Base-by-base conservation (phyloP, 495 filamentous ascomycete species). In the Beverwykella pulmonaria region DNA sequence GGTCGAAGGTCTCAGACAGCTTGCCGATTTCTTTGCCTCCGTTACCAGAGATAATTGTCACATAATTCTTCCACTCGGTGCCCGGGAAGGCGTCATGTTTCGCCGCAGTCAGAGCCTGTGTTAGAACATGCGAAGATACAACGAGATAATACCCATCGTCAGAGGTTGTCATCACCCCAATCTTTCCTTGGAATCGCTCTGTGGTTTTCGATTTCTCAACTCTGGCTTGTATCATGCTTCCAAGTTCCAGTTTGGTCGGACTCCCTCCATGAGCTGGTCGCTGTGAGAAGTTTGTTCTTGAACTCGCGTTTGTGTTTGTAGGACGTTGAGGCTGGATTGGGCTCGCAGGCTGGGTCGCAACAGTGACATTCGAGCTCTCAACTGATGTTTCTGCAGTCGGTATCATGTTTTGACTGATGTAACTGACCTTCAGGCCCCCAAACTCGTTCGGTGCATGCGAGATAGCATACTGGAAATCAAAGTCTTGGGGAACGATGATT, bases 121-220 rank as follows among this genome's bases (percentile, higher is more conserved):
- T 53, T 17, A 56, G 17, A 8, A 56, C 27, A 23, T 56, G 53
- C 34, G 27, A 34, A 39, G 53, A 56, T 1, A 56, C 20, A 4
- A 56, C 53, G 12, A 56, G 29, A 19, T 3, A 56, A 19, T 17
- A 32, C 8, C 29, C 20, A 20, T 56, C 15, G 10, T 56, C 26
- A 3, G 10, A 34, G 25, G 23, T 39, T 27, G 22, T 39, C 53
- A 34, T 56, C 7, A 56, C 14, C 14, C 53, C 27, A 17, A 56
- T 34, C 22, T 56, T 56, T 2, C 53, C 53, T 56, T 36, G 53
- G 32, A 56, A 56, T 17, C 32, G 32, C 53, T 56, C 53, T 15
- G 53, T 36, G 10, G 27, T 7, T 19, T 39, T 23, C 12, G 53
- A 56, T n/a, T 19, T 15, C 32, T 39, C 32, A 3, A 56, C 23